Evolutionary conservation across 169 alveolate species (phyloP).

Genomic region (Eimeria praecox): DNA sequence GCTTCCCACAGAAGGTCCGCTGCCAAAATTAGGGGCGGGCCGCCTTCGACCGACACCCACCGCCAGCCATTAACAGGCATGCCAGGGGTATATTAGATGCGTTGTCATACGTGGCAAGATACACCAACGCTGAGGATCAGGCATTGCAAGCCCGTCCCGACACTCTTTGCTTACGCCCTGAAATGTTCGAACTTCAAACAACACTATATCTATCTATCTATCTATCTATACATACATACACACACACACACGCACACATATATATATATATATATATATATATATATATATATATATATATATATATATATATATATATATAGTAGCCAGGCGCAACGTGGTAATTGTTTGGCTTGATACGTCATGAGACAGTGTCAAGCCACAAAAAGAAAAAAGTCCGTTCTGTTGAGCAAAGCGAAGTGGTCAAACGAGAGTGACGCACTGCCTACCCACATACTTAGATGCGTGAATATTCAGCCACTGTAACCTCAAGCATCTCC

Average conservation of each 20-base stretch:
- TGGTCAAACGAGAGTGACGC: background rate
- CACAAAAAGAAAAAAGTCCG: background rate
- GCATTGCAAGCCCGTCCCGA: background rate
- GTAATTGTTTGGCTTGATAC: background rate
- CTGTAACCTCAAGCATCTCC: background rate
- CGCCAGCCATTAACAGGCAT: too few species aligned
- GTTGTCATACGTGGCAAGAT: too few species aligned
- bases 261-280: too few species aligned
- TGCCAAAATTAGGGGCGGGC: too few species aligned
- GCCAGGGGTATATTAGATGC: background rate
- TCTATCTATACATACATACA: too few species aligned
- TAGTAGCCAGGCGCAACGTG: background rate
- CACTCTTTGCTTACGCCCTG: background rate
- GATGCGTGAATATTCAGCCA: background rate
- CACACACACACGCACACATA: too few species aligned
- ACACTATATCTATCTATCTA: too few species aligned
- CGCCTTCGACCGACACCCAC: too few species aligned
- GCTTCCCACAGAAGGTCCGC: too few species aligned
- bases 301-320: too few species aligned
- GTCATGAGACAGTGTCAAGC: background rate
- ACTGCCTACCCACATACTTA: background rate
- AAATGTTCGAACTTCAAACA: too few species aligned
- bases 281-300: too few species aligned
- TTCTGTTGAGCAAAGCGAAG: background rate
- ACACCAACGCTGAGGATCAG: background rate